Evolutionary conservation across 192 early-diverging fungal genomes (phyloP), one percentile per base, ranked within the genome.

Genomic region (Podila clonocystis): DNA sequence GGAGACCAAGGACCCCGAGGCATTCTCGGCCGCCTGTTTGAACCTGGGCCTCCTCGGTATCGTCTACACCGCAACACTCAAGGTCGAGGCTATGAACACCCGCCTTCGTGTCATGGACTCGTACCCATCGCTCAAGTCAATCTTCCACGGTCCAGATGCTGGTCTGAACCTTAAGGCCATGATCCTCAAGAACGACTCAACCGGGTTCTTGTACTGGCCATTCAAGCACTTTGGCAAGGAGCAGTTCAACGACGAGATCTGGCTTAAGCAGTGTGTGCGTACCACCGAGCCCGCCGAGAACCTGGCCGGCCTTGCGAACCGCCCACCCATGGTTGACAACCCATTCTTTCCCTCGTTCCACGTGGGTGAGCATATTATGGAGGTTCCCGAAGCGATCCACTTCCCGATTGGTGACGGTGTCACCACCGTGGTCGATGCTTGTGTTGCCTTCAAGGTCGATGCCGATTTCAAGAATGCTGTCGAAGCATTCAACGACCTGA

Each of bases 191-290:
- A 63, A 68, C 28, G 77, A 83, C 28, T 30, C 61, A 13, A 41
- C 71, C 58, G 68, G 82, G 63, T 61, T 86, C 20, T 62, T 86
- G 4, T 70, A 86, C 74, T 84, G 82, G 82, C 77, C 85, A 15
- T 82, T 84, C 63, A 71, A 76, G 26, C 20, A 48, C 9, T 66
- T 57, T 26, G 67, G 57, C 62, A 22, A 74, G 11, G 49, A 65
- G 4, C 41, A 67, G 4, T 60, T 55, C 20, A 75, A 83, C 13
- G 68, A 82, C 24, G 24, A 29, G 15, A 55, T 84, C 9, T 86
- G 82, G 82, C 24, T 82, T 29, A 86, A 82, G 72, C 34, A 58
- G 45, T 86, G 74, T 78, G 60, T 59, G 11, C 28, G 63, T 3
- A 82, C 85, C 9, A 63, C 48, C 3, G 66, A 74, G 9, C 55